Percentiles rank a stretch among this genome's conserved stretches.
Conservation (phyloP, 2,329 filamentous ascomycete genomes). For the Trichoderma asperellum region DNA sequence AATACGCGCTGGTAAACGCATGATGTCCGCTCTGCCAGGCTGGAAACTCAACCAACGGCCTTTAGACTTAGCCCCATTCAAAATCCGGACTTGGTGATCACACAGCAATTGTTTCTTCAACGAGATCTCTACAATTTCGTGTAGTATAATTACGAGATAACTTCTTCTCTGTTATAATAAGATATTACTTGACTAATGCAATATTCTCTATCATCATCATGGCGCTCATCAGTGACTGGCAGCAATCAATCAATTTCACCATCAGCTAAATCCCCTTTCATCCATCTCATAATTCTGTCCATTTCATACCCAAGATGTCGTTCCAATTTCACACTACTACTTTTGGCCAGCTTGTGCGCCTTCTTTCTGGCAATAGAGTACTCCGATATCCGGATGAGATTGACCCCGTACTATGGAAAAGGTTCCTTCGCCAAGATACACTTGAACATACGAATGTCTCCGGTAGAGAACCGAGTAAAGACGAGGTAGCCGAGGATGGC, state of each 20-base stretch:
- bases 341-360: not conserved
- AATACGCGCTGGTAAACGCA: not conserved
- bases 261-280: not conserved
- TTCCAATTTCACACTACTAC: not conserved
- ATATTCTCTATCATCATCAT: not conserved
- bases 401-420: not conserved
- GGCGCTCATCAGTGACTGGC: not conserved
- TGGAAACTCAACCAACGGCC: not conserved
- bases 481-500: not conserved
- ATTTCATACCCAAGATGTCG: not conserved
- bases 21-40: not conserved
- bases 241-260: not conserved
- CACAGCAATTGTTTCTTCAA: not conserved
- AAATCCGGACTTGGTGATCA: not conserved
- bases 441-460: not conserved
- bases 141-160: not conserved
- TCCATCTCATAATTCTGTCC: not conserved
- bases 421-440: not conserved
- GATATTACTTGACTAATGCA: not conserved
- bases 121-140: not conserved
- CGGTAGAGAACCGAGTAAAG: not conserved
- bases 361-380: not conserved
- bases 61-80: constrained; percentile 14
- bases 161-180: not conserved
- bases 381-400: not conserved